Conservation (phyloP, 768 basidiomycete genomes). For the Lyophyllum semitale region DNA sequence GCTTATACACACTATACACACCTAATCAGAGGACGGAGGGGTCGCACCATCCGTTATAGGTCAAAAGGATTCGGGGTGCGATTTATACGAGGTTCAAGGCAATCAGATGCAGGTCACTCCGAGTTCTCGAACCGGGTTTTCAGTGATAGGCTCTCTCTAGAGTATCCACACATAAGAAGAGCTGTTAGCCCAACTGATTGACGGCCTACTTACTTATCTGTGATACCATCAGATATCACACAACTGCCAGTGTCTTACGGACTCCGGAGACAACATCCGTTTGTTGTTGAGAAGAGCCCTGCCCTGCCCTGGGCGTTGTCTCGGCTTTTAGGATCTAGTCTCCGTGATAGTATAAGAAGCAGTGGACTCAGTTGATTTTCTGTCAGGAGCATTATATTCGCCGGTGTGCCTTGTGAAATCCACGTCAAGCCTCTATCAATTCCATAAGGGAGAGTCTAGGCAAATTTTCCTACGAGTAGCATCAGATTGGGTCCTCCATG, state of each 20-base stretch:
- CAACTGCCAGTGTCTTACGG: conserved; percentile 7
- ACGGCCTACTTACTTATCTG: conserved; percentile 10
- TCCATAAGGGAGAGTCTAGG: not conserved
- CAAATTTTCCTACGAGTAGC: not conserved
- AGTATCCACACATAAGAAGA: conserved; percentile 6
- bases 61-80: not conserved
- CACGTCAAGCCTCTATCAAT: not conserved
- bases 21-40: not conserved
- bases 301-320: not conserved
- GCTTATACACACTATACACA: not conserved
- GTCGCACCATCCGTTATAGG: not conserved
- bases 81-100: not conserved
- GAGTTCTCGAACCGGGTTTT: conserved; percentile 18
- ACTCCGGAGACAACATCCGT: not conserved
- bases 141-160: not conserved
- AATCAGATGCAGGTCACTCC: conserved; percentile 3
- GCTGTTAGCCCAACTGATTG: conserved; percentile 10
- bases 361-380: not conserved
- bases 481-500: not conserved
- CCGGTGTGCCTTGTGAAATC: not conserved
- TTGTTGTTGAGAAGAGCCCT: not conserved
- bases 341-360: not conserved
- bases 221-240: conserved; percentile 14
- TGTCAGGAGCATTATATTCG: not conserved
- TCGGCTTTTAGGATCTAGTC: conserved; percentile 4